Conservation (phyloP, 257 asterid species). For the Solanum dulcamara region DNA sequence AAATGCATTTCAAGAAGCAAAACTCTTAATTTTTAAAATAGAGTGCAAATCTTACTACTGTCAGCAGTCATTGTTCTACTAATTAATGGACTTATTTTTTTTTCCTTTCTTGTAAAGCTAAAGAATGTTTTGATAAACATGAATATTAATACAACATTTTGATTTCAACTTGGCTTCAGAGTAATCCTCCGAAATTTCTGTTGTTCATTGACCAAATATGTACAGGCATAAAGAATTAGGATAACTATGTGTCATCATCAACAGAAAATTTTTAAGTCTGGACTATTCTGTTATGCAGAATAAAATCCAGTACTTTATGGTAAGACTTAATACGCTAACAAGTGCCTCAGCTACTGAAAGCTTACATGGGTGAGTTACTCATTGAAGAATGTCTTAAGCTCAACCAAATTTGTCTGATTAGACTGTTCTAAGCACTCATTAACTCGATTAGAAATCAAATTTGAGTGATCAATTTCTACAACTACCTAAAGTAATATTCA, state of each 20-base stretch:
- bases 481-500: neutral
- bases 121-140: neutral
- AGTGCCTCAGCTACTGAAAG: neutral
- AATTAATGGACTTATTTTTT: neutral
- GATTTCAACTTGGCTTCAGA: neutral
- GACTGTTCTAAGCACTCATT: conserved; percentile 2
- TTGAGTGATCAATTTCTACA: conserved; percentile 1
- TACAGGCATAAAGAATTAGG: neutral
- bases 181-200: neutral
- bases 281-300: neutral
- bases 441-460: neutral
- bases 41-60: neutral
- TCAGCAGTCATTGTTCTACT: neutral
- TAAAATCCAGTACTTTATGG: neutral
- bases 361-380: neutral
- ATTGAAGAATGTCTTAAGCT: neutral
- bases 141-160: neutral
- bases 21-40: neutral
- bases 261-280: neutral
- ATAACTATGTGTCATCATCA: neutral
- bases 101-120: neutral
- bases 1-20: neutral
- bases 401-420: neutral
- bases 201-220: neutral
- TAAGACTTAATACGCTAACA: neutral